Evolutionary conservation across 352 stramenopile species (phyloP), one percentile per base, ranked within the genome.

Genomic region (Phytopythium ostracodes): DNA sequence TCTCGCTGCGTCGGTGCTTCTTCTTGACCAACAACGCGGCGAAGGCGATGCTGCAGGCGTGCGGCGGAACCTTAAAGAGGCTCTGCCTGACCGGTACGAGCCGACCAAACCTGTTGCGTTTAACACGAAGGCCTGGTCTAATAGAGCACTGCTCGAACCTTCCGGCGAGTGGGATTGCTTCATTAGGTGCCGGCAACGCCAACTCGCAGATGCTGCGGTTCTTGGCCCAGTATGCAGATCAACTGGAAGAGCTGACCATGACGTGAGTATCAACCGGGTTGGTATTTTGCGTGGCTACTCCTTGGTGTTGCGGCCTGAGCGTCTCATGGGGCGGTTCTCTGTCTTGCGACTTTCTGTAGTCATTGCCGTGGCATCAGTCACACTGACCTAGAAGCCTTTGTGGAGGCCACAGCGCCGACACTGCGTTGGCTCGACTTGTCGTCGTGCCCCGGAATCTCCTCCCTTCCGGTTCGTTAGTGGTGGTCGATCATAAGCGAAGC

Each of bases 351-450:
- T 0, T 5, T 6, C 46, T 63, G 7, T 18, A 44, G 31, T 56
- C 27, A 38, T 17, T 63, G 29, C 14, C 44, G 25, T 4, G 49
- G 38, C 54, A 85, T 77, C 49, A 72, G 80, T 59, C 73, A 59
- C 51, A 70, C 58, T 9, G 77, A 89, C 60, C 51, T 91, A 9
- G 31, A 71, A 53, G 33, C 20, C 5, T 66, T 89, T 14, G n/a
- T 73, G 20, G 51, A 73, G 43, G 58, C 67, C 36, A 60, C 74
- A 20, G 68, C 64, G 38, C 18, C 60, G 12, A 78, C 71, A 5
- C 55, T 89, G 14, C 60, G 65, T 4, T 82, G 74, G 65, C 56
- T 91, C 24, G 76, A 91, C 56, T 60, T 91, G 9, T 79, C 81
- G 11, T 80, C 67, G 9, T 91, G 81, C 31, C 64, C 65, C 1